Evolutionary conservation across 2,329 filamentous ascomycete genomes (phyloP).

Genomic region (Scedosporium boydii): DNA sequence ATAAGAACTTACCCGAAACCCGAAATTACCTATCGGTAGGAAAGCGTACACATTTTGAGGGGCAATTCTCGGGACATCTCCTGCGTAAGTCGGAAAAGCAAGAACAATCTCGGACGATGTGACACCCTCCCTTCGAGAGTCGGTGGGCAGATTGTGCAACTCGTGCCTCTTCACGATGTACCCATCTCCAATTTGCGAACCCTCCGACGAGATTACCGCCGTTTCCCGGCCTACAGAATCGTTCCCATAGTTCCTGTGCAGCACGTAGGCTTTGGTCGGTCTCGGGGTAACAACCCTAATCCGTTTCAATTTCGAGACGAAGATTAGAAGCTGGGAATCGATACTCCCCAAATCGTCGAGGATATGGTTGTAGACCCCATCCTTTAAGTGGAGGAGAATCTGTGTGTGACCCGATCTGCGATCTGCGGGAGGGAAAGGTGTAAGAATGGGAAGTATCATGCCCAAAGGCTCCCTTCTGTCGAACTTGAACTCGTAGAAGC

Average conservation of each 20-base stretch:
- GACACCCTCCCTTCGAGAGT: neutral
- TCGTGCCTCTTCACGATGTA: neutral
- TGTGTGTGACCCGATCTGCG: neutral
- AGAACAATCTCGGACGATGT: neutral
- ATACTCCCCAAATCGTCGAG: conserved; percentile 12
- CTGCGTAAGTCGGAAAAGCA: neutral
- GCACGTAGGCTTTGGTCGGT: neutral
- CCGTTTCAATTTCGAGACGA: conserved; percentile 13
- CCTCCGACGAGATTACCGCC: neutral
- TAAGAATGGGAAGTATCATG: conserved; percentile 21
- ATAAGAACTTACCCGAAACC: neutral
- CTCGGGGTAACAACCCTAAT: conserved; percentile 9
- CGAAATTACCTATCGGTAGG: neutral
- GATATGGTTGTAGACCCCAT: conserved; percentile 8
- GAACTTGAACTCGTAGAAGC: conserved; percentile 20
- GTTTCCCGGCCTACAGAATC: neutral
- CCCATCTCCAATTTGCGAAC: no score
- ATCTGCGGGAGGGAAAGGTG: neutral
- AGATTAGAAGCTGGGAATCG: conserved; percentile 17
- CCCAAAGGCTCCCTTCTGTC: conserved; percentile 18
- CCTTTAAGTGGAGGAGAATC: conserved; percentile 2
- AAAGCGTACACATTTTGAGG: neutral
- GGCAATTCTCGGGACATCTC: neutral
- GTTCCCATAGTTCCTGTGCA: neutral
- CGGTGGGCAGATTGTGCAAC: neutral